phyloP scores from a whole-genome alignment of 768 basidiomycete genomes.

The Leccinum rimulosum region DNA sequence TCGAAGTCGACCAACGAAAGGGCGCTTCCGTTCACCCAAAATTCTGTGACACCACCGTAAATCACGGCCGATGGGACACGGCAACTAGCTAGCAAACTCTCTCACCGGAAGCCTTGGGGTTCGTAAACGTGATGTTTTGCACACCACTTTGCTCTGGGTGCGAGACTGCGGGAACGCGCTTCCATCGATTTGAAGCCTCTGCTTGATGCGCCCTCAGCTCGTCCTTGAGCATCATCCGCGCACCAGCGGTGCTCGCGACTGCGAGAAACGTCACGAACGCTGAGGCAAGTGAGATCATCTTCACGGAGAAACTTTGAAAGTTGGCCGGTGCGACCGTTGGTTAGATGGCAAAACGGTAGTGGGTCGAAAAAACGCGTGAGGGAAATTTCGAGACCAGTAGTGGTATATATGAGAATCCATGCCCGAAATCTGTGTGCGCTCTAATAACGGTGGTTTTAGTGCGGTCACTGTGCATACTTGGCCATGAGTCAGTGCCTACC shows the following conservation, averaged over 20 bases:
- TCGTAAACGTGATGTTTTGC: slow-evolving; percentile 71
- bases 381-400: not conserved
- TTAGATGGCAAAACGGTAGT: not conserved
- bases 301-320: not conserved
- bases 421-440: not conserved
- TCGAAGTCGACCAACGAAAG: slow-evolving; percentile 73
- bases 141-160: slow-evolving; percentile 20
- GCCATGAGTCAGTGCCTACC: too few relatives aligned
- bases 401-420: not conserved
- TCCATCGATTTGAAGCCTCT: slow-evolving; percentile 47
- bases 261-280: slow-evolving; percentile 12
- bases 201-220: slow-evolving; percentile 45
- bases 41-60: slow-evolving; percentile 41
- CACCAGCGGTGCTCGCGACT: slow-evolving; percentile 2
- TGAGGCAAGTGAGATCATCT: slow-evolving; percentile 15
- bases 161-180: not conserved
- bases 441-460: not conserved
- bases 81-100: not conserved
- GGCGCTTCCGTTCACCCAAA: slow-evolving; percentile 62
- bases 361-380: not conserved
- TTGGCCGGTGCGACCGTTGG: not conserved
- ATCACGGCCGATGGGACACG: not conserved
- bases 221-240: slow-evolving; percentile 33
- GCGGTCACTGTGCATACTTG: too few relatives aligned
- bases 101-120: slow-evolving; percentile 60